Base-by-base conservation (phyloP, 306 rosid genomes). In the Ochetophila trinervis region DNA sequence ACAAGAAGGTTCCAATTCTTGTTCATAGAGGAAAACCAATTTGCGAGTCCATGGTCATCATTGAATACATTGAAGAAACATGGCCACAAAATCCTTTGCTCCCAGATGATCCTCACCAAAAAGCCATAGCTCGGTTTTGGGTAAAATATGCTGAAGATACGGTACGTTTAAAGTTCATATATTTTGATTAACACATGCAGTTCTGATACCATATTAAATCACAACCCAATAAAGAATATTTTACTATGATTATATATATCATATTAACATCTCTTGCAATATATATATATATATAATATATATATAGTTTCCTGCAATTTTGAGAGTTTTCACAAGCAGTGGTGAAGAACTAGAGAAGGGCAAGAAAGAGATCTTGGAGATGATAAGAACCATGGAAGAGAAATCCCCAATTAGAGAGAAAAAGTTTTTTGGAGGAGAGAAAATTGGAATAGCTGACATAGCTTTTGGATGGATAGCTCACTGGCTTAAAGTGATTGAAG, bases 1-100 rank as follows among this genome's bases (percentile, higher is more conserved):
- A 65, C 62, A 75, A 76, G 77, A 87, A 79, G 48, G 68, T 80
- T 36, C 87, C 86, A 0, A 76, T 84, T n/a, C n/a, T n/a, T n/a
- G n/a, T n/a, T 40, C 90, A 87, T 54, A 72, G 34, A 5, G 86
- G 79, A 65, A 82, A 76, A 13, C 65, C 85, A 2, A 49, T 87
- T 4, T 56, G 52, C 2, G 88, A 82, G 62, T 84, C 83, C 65
- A 30, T 69, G 37, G 32, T 82, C 15, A 84, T 87, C 34, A 59
- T 87, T 59, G 69, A 84, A 53, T 84, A 78, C 57, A 78, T 87
- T 20, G 83, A 84, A 0, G 80, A 84, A 9, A 76, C 63, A 0
- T 75, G 81, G 76, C 79, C 79, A 4, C 45, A 68, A 0, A 55
- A 58, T 5, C 83, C 86, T 2, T 6, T 82, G 53, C 70, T 78